These are phyloP conservation scores for Dillenia suffruticosa DNA, from an alignment of 164 flowering plant species.

Conservation along the genomic window DNA sequence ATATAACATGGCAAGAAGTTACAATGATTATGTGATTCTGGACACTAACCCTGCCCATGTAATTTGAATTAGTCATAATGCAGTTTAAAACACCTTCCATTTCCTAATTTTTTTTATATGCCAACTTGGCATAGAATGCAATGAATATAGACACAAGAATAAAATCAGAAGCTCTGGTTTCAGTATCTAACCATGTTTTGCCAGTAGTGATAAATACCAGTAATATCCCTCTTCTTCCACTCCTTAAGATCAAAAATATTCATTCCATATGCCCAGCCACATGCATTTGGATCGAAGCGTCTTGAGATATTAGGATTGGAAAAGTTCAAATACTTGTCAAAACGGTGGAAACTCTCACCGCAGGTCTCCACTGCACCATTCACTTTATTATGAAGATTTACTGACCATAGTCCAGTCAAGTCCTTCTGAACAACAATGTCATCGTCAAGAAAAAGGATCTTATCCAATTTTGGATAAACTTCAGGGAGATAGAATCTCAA, in stretches of 20 bases:
- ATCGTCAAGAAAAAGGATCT: conserved; percentile 96
- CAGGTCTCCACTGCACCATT: conserved; percentile 99
- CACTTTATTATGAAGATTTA: conserved; percentile 91
- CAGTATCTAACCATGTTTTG: conserved; percentile 74
- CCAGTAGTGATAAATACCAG: conserved; percentile 99
- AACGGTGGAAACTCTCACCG: conserved; percentile 96
- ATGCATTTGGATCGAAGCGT: conserved; percentile 91
- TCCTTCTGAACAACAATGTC: conserved; percentile 99
- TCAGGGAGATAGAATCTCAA: conserved; percentile 96
- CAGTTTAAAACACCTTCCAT: too few species aligned
- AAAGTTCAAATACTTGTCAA: conserved; percentile 94
- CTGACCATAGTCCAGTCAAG: conserved; percentile 82
- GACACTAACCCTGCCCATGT: too few species aligned
- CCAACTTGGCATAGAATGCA: neutral
- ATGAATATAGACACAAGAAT: neutral
- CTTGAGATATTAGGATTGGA: conserved; percentile 85
- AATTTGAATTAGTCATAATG: too few species aligned
- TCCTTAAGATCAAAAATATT: conserved; percentile 87
- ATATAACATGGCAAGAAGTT: too few species aligned
- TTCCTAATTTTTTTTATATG: too few species aligned
- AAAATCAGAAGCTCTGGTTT: too few species aligned
- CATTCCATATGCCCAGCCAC: conserved; percentile 99
- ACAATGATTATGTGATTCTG: too few species aligned
- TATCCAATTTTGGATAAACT: conserved; percentile 93
- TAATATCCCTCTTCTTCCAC: conserved; percentile 96